A percentile compares a stretch with the other conserved stretches of the same genome.
Evolutionary conservation across 1,284 basidiomycete species (phyloP).

Genomic region (Cryptococcus hybrid): DNA sequence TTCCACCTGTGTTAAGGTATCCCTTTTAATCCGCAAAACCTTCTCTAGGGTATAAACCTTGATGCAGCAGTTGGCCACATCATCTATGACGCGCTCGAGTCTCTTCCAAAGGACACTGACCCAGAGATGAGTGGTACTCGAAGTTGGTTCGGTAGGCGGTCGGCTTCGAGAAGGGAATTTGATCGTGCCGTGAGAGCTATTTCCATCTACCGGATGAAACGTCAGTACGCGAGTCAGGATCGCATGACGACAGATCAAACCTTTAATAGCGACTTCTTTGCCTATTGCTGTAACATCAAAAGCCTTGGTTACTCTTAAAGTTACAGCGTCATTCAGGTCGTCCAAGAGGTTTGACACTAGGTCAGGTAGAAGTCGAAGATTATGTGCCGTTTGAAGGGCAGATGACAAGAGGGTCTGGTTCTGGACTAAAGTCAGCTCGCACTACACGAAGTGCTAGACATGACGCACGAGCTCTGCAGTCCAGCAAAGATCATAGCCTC

Average conservation of each 20-base stretch:
- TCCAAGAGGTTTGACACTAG: conserved; percentile 75
- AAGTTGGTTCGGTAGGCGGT: conserved; percentile 75
- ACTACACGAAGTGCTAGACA: not conserved
- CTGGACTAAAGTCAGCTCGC: conserved; percentile 49
- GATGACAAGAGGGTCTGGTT: conserved; percentile 86
- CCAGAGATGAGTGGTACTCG: conserved; percentile 76
- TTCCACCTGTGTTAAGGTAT: conserved; percentile 67
- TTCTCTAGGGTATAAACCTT: conserved; percentile 96
- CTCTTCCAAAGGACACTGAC: conserved; percentile 75
- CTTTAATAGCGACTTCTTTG: conserved; percentile 72
- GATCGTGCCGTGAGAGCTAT: conserved; percentile 26
- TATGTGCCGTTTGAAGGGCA: conserved; percentile 91
- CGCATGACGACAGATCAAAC: conserved; percentile 48
- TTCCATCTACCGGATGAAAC: conserved; percentile 1
- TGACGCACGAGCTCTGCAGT: conserved; percentile 64
- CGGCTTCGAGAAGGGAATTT: conserved; percentile 51
- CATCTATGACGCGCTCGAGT: conserved; percentile 78
- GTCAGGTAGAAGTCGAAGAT: conserved; percentile 77
- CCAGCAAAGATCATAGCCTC: conserved; percentile 79
- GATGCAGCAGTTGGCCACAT: conserved; percentile 85
- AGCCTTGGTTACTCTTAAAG: conserved; percentile 70
- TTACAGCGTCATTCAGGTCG: conserved; percentile 81
- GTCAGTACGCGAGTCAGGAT: too few species aligned
- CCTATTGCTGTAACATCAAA: conserved; percentile 86
- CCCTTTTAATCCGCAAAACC: conserved; percentile 83